A percentile compares a stretch with the other conserved stretches of the same genome.
Evolutionary conservation across 2,329 filamentous ascomycete genomes (phyloP).

Genomic region (Laburnicola sp.): DNA sequence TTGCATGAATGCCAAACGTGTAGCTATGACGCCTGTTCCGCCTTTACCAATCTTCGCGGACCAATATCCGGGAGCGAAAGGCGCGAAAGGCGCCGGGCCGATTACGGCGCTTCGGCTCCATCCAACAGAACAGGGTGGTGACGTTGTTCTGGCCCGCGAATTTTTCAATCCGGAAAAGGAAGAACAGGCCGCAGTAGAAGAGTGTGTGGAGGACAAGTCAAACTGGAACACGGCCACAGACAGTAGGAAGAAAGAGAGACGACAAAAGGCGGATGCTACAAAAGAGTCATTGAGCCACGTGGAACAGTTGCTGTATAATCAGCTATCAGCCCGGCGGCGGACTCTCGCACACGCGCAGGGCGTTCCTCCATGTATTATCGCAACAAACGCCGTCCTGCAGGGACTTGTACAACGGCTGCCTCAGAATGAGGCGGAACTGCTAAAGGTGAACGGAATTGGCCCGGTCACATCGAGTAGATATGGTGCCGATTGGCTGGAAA

Average conservation of each 20-base stretch:
- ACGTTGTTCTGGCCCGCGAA: slow-evolving; percentile 17
- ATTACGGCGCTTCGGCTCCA: slow-evolving; percentile 27
- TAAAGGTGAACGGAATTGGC: slow-evolving; percentile 33
- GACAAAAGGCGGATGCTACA: slow-evolving; percentile 2
- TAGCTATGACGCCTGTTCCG: slow-evolving; percentile 55
- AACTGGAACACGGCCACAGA: not conserved
- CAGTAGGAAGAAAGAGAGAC: not conserved
- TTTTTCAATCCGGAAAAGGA: slow-evolving; percentile 24
- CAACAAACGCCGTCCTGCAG: slow-evolving; percentile 26
- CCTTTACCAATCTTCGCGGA: slow-evolving; percentile 32
- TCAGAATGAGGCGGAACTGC: slow-evolving; percentile 18
- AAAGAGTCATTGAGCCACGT: slow-evolving; percentile 15
- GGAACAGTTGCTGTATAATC: slow-evolving; percentile 24
- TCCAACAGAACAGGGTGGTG: slow-evolving; percentile 19
- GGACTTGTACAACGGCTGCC: slow-evolving; percentile 31
- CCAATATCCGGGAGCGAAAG: slow-evolving; percentile 24
- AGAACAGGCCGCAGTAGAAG: not conserved
- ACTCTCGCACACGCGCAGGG: slow-evolving; percentile 18
- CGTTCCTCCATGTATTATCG: slow-evolving; percentile 20
- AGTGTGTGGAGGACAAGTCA: not conserved
- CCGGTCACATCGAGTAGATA: slow-evolving; percentile 22
- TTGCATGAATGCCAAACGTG: slow-evolving; percentile 65
- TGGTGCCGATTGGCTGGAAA: slow-evolving; percentile 32
- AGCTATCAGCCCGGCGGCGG: slow-evolving; percentile 22
- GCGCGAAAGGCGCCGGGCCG: slow-evolving; percentile 1